Evolutionary conservation across 306 rosid genomes (phyloP).

Genomic region (Cucurbita ficifolia): DNA sequence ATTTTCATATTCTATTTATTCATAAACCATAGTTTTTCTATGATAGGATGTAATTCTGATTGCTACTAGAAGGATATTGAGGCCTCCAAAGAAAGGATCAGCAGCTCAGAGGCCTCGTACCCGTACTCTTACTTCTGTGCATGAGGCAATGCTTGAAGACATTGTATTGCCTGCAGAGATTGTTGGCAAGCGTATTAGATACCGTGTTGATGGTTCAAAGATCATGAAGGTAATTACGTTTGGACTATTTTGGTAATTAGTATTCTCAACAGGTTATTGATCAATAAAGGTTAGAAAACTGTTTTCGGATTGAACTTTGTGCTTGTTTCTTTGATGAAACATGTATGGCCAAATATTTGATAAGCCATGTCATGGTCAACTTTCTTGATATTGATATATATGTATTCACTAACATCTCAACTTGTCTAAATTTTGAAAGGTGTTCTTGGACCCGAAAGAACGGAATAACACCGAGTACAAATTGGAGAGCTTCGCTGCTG

Average conservation of each 20-base stretch:
- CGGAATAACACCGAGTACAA: slow-evolving; percentile 72
- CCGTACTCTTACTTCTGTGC: slow-evolving; percentile 82
- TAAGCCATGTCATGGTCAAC: background rate
- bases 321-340: background rate
- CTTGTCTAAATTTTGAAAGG: slow-evolving; percentile 16
- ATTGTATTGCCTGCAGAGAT: slow-evolving; percentile 82
- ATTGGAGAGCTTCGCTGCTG: slow-evolving; percentile 69
- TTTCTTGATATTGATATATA: no score
- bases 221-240: slow-evolving; percentile 47
- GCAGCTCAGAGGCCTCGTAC: slow-evolving; percentile 74
- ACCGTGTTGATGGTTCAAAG: slow-evolving; percentile 64
- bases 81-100: slow-evolving; percentile 90
- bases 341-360: no score
- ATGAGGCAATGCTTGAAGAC: slow-evolving; percentile 81
- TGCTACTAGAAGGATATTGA: slow-evolving; percentile 64
- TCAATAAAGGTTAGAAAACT: background rate
- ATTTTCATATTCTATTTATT: background rate
- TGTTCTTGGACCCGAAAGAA: slow-evolving; percentile 80
- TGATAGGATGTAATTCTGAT: slow-evolving; percentile 56
- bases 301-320: background rate
- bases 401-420: background rate
- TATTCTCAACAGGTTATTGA: background rate
- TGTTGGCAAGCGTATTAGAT: slow-evolving; percentile 76
- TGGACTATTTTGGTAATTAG: background rate
- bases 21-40: background rate